Base-by-base conservation (phyloP, 1,139 yeast species). In the Yamadazyma triangularis region DNA sequence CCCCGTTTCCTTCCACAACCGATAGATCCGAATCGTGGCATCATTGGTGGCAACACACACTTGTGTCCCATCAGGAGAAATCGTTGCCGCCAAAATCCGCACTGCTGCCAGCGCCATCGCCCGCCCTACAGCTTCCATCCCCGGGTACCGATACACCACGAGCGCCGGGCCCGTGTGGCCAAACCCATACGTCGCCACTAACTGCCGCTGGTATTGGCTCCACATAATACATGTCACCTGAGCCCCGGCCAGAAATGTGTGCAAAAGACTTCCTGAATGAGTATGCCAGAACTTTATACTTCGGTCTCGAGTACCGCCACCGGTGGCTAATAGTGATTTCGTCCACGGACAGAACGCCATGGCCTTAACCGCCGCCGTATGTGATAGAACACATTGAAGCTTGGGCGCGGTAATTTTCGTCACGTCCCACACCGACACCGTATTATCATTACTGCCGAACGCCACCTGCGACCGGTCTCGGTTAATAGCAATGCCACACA, bases 271-370 rank as follows among this genome's bases (percentile, higher is more conserved):
- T 0, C 95, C 96, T 0, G 91, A 68, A 3, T 60, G 59, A 0
- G 91, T 71, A 53, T 89, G 95, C 95, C 96, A 88, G 50, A 87
- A 85, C 32, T 87, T 62, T 13, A 79, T 64, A 15, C 64, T 65
- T 24, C 71, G 44, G 41, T 68, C 74, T 31, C 50, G 57, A 12
- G 55, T 53, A 3, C 74, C 73, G 1, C 68, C 73, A 1, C 73
- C 74, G 0, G 73, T 66, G 3, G 66, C 73, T 21, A 68, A 39
- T 8, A 68, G 45, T 3, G 60, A 50, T 8, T 47, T 47, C 0
- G 69, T 47, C 73, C 73, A 67, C 0, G 74, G 73, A 40, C 73
- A 66, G 39, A 54, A 68, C n/a, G 60, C 58, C 6, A 68, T 36
- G 0, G 72, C 73, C 38, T 67, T 68, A 9, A 68, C 62, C 0